phyloP scores from a whole-genome alignment of 2,329 filamentous ascomycete genomes.

The Neonectria sp. region DNA sequence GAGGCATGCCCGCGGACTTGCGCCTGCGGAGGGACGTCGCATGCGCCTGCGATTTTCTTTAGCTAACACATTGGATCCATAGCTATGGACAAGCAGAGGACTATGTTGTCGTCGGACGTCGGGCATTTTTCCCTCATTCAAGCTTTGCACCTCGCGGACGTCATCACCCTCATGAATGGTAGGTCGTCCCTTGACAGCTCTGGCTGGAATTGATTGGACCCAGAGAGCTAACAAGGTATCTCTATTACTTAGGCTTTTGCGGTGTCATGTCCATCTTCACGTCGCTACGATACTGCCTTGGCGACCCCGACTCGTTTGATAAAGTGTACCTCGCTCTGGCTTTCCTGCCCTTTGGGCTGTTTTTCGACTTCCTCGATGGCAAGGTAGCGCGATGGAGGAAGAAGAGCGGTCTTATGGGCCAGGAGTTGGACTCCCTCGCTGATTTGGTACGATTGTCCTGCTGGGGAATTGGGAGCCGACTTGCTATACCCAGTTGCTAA shows the following conservation, averaged over 20 bases:
- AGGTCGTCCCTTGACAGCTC: slow-evolving; percentile 38
- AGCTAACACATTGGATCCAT: slow-evolving; percentile 7
- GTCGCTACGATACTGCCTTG: slow-evolving; percentile 92
- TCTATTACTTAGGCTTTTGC: slow-evolving; percentile 73
- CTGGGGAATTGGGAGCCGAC: not conserved
- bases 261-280: slow-evolving; percentile 97
- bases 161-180: slow-evolving; percentile 89
- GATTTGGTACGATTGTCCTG: slow-evolving; percentile 78
- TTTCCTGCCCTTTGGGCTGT: slow-evolving; percentile 92
- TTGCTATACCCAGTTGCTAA: slow-evolving; percentile 26
- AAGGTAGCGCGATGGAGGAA: slow-evolving; percentile 96
- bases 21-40: not conserved
- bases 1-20: slow-evolving; percentile 13
- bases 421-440: slow-evolving; percentile 95
- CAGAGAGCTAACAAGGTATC: slow-evolving; percentile 21
- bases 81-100: slow-evolving; percentile 84
- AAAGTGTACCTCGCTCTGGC: slow-evolving; percentile 87
- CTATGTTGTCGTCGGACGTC: slow-evolving; percentile 77
- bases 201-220: not conserved
- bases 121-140: slow-evolving; percentile 81
- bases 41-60: slow-evolving; percentile 10
- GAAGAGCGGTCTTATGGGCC: slow-evolving; percentile 98
- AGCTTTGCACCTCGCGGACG: slow-evolving; percentile 83
- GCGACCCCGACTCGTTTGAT: slow-evolving; percentile 73
- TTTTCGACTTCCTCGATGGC: slow-evolving; percentile 99